Percentiles rank a stretch among this genome's conserved stretches.
phyloP scores from a whole-genome alignment of 495 filamentous ascomycete genomes.

The Xylona heveae region DNA sequence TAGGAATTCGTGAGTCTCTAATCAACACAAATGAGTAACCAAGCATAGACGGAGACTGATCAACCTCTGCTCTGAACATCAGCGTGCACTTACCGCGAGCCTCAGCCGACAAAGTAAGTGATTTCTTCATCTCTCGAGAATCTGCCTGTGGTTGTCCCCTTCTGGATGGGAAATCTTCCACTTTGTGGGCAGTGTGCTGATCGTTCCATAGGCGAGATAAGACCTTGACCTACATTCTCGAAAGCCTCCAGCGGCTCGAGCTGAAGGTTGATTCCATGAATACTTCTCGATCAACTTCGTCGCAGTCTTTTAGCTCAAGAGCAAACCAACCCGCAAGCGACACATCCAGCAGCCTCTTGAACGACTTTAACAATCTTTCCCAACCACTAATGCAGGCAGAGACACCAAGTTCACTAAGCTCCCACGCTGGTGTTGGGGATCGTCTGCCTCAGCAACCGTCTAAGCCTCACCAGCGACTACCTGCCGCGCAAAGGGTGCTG shows the following conservation, averaged over 20 bases:
- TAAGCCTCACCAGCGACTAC: conserved; percentile 24
- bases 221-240: conserved; percentile 35
- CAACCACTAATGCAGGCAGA: too few relatives aligned
- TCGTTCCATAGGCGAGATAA: conserved; percentile 31
- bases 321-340: too few relatives aligned
- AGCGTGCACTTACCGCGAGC: conserved; percentile 37
- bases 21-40: neutral
- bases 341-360: too few relatives aligned
- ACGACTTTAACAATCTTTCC: too few relatives aligned
- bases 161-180: too few relatives aligned
- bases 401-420: too few relatives aligned
- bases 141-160: conserved; percentile 8
- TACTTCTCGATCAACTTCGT: too few relatives aligned
- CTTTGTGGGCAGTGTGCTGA: conserved; percentile 4
- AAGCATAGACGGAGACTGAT: conserved; percentile 17
- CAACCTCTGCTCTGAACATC: too few relatives aligned
- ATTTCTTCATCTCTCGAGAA: conserved; percentile 3
- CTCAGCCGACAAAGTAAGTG: conserved; percentile 40
- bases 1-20: conserved; percentile 2
- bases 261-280: conserved; percentile 25
- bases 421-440: conserved; percentile 4
- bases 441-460: conserved; percentile 5
- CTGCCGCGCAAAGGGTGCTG: conserved; percentile 33
- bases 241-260: conserved; percentile 29
- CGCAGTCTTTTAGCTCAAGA: too few relatives aligned